phyloP scores from a whole-genome alignment of 2,329 filamentous ascomycete genomes.

The Aspergillus sp. region DNA sequence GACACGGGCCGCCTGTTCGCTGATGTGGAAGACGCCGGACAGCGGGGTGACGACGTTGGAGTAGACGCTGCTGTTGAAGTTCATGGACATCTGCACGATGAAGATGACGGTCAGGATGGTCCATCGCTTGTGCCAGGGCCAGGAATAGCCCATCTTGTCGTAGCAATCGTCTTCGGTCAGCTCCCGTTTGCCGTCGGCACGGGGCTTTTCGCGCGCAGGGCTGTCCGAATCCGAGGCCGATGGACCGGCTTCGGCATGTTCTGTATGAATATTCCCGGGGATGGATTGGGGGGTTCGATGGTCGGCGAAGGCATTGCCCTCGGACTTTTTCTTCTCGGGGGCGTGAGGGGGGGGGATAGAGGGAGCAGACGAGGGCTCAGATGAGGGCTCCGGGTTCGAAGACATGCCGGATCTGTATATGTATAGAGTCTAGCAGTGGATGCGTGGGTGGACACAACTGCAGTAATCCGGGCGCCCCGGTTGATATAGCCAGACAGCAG shows the following conservation, averaged over 20 bases:
- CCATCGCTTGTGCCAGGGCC: conserved; percentile 57
- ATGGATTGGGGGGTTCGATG: no score
- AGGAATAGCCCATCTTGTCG: conserved; percentile 54
- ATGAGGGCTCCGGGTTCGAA: no score
- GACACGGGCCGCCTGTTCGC: conserved; percentile 57
- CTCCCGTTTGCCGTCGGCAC: conserved; percentile 25
- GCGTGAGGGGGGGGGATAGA: no score
- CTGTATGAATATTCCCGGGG: conserved; percentile 5
- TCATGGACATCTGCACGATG: conserved; percentile 67
- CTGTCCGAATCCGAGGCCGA: conserved; percentile 2
- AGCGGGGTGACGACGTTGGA: conserved; percentile 62
- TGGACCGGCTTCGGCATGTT: conserved; percentile 10
- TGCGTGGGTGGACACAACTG: no score
- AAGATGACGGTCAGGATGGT: conserved; percentile 63
- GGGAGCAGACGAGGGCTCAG: no score
- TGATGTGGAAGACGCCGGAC: conserved; percentile 58
- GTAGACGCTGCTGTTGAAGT: conserved; percentile 68
- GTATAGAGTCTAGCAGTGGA: no score
- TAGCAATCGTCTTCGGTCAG: conserved; percentile 51
- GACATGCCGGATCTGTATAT: no score
- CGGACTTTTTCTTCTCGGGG: no score
- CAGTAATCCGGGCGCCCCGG: no score
- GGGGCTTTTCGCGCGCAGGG: conserved; percentile 6
- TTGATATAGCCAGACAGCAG: no score
- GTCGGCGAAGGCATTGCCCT: no score